phyloP scores from a whole-genome alignment of 306 rosid genomes.

The Lagenaria siceraria region DNA sequence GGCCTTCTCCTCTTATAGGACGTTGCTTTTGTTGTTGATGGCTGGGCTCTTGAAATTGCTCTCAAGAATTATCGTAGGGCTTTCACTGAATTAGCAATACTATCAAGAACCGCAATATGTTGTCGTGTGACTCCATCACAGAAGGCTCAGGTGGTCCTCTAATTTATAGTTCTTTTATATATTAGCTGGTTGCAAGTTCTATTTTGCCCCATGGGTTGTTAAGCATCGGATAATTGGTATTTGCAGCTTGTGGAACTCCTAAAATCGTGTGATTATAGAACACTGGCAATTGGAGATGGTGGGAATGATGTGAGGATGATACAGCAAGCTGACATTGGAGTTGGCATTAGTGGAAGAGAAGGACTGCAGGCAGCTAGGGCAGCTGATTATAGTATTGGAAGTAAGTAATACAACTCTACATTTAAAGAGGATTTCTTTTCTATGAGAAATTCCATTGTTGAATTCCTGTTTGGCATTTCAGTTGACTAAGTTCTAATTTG shows the following conservation, averaged over 20 bases:
- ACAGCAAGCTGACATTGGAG: conserved; percentile 96
- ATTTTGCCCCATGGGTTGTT: not conserved
- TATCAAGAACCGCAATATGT: conserved; percentile 97
- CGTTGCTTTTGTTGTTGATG: conserved; percentile 93
- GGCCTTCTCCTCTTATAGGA: conserved; percentile 28
- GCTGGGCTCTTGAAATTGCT: conserved; percentile 98
- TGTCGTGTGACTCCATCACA: conserved; percentile 99
- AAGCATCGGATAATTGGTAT: not conserved
- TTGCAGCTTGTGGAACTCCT: conserved; percentile 91
- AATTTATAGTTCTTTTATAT: not conserved
- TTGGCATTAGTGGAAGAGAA: conserved; percentile 98
- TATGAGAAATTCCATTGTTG: not conserved
- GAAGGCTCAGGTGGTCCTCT: conserved; percentile 74
- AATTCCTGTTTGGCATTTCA: not conserved
- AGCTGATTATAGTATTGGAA: conserved; percentile 95
- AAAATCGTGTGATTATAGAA: conserved; percentile 88
- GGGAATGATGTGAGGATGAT: conserved; percentile 99
- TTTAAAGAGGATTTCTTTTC: not conserved
- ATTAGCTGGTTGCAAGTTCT: not conserved
- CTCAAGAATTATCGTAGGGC: conserved; percentile 75
- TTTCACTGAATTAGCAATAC: conserved; percentile 87
- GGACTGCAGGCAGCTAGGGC: conserved; percentile 99
- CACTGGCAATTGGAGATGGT: conserved; percentile 96
- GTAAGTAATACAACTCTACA: conserved; percentile 30
- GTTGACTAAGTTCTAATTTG: not conserved